Evolutionary conservation across 495 filamentous ascomycete genomes (phyloP), one percentile per base, ranked within the genome.

Genomic region (Tuber magnatum): DNA sequence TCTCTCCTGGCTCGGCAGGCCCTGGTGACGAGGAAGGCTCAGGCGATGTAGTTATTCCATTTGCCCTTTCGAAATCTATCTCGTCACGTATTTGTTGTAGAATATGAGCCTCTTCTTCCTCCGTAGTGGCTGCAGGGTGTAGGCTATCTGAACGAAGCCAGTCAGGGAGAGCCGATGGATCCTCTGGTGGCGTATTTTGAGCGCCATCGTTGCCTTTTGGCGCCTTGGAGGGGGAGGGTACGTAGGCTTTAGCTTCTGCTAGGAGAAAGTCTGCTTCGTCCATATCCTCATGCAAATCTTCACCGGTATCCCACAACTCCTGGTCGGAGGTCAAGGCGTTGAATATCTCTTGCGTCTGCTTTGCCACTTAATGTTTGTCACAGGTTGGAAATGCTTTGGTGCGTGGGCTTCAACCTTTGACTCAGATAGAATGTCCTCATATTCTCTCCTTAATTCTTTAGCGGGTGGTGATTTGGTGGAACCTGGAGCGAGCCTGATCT

Each of bases 21-120:
- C n/a, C 48, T 24, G 39, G 48, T 28, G n/a, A 24, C 9, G 24
- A 20, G 41, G 22, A 3, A 61, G 73, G 38, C 2, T 69, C 44
- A 6, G 40, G 40, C 1, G 38, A 20, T 24, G 41, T 48, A 3
- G 5, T 48, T 43, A 75, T 69, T 24, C 74, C 77, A 39, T 79
- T 72, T 14, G 69, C 40, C n/a, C 4, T 28, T 71, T 79, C 80
- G 39, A 80, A 80, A 56, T 72, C 68, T 38, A 82, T 71, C 46
- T 82, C 77, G 44, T 82, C 77, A 73, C 73, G 74, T 10, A 82
- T 68, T 70, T 70, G 71, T 69, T 46, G 38, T 12, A 82, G 68
- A 39, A 82, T 78, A 48, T 78, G 56, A 3, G 44, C 69, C 69
- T 80, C 80, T 20, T 73, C 69, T 38, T 74, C 48, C n/a, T 46